Evolutionary conservation across 495 filamentous ascomycete genomes (phyloP).

Genomic region (Collariella sp.): DNA sequence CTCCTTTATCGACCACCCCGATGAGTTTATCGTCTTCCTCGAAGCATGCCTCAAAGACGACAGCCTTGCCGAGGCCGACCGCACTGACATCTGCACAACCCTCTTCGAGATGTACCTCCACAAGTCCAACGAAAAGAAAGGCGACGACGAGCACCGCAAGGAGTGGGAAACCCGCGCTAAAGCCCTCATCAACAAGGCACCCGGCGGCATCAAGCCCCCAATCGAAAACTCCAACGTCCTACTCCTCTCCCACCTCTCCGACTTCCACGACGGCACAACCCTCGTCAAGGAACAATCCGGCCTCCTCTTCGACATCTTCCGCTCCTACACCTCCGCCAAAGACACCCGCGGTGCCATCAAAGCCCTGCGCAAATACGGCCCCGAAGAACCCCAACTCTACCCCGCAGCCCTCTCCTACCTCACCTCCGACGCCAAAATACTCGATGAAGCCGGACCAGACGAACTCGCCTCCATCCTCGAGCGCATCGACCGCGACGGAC

Average conservation of each 20-base stretch:
- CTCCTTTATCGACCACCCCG: slow-evolving; percentile 87
- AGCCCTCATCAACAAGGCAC: slow-evolving; percentile 58
- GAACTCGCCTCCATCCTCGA: slow-evolving; percentile 71
- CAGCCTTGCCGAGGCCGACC: slow-evolving; percentile 57
- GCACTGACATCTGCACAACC: slow-evolving; percentile 83
- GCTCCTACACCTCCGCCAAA: slow-evolving; percentile 88
- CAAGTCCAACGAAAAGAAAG: slow-evolving; percentile 66
- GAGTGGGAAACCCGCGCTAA: slow-evolving; percentile 90
- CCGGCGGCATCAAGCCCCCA: slow-evolving; percentile 45
- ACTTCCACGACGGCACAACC: slow-evolving; percentile 83
- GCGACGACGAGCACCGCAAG: slow-evolving; percentile 50
- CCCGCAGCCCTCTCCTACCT: slow-evolving; percentile 90
- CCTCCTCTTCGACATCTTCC: slow-evolving; percentile 88
- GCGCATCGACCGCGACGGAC: slow-evolving; percentile 78
- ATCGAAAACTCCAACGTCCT: slow-evolving; percentile 94
- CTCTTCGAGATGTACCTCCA: slow-evolving; percentile 97
- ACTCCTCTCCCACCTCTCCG: slow-evolving; percentile 81
- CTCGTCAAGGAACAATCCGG: slow-evolving; percentile 92
- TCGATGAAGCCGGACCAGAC: slow-evolving; percentile 79
- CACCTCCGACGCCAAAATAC: slow-evolving; percentile 69
- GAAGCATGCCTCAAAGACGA: slow-evolving; percentile 71
- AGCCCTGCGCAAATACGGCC: slow-evolving; percentile 83
- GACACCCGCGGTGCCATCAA: slow-evolving; percentile 86
- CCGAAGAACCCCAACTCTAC: slow-evolving; percentile 86
- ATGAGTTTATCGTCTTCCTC: slow-evolving; percentile 82